These are phyloP conservation scores for Cladosporium sp. DNA, from an alignment of 2,329 filamentous ascomycete species.

Conservation along the genomic window DNA sequence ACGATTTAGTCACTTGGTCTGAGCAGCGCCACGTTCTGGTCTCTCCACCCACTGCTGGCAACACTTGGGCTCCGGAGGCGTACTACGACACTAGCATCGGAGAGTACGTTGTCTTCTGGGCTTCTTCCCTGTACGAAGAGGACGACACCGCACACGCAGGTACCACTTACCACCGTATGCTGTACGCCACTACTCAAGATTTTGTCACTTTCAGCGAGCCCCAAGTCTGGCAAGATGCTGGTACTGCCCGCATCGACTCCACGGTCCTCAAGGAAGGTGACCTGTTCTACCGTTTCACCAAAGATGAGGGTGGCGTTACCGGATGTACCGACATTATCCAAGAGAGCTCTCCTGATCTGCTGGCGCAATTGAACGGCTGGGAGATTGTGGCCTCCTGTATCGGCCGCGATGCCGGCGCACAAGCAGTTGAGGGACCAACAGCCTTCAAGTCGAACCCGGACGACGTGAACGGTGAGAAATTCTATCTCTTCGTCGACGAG, in stretches of 20 bases:
- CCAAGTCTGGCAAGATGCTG: conserved; percentile 47
- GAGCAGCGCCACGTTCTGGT: conserved; percentile 46
- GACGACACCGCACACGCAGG: conserved; percentile 38
- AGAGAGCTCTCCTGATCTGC: conserved; percentile 41
- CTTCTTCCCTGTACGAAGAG: conserved; percentile 40
- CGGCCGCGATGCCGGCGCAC: conserved; percentile 44
- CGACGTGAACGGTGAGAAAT: conserved; percentile 48
- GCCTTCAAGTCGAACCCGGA: conserved; percentile 46
- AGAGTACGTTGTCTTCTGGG: conserved; percentile 44
- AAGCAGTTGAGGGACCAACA: conserved; percentile 47
- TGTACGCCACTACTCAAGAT: conserved; percentile 47
- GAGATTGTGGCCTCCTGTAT: conserved; percentile 44
- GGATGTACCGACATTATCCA: conserved; percentile 52
- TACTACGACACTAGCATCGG: conserved; percentile 43
- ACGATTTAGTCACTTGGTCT: conserved; percentile 47
- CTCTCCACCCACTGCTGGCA: conserved; percentile 45
- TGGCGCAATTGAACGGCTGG: conserved; percentile 40
- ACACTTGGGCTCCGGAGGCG: conserved; percentile 50
- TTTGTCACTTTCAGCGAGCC: conserved; percentile 46
- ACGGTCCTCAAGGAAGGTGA: conserved; percentile 42
- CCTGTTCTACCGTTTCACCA: conserved; percentile 49
- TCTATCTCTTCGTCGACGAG: conserved; percentile 52
- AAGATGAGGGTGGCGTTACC: conserved; percentile 47
- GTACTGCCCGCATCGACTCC: conserved; percentile 47
- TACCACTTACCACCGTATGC: conserved; percentile 47